These are phyloP conservation scores for Chrysoporthe puriensis DNA, from an alignment of 2,329 filamentous ascomycete species.

Conservation along the genomic window DNA sequence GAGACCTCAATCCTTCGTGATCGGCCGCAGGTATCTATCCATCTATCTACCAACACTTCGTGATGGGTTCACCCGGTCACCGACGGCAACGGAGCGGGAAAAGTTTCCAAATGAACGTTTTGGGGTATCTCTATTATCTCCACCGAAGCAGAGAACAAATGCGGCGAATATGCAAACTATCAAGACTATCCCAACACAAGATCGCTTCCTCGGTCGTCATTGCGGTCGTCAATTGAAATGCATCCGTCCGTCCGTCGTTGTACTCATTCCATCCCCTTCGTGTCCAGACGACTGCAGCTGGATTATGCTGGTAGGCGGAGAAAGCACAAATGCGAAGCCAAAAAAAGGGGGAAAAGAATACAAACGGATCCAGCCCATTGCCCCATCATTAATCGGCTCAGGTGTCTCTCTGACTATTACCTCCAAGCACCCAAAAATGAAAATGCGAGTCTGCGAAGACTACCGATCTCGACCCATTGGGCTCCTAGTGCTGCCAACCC, in stretches of 20 bases:
- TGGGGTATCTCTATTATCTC: constrained; percentile 28
- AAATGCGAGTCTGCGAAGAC: constrained; percentile 8
- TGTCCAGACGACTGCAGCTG: constrained; percentile 6
- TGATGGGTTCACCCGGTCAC: not conserved
- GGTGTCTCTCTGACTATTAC: not conserved
- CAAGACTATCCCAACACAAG: constrained; percentile 10
- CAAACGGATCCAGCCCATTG: constrained; percentile 21
- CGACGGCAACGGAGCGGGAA: not conserved
- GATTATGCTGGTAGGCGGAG: not conserved
- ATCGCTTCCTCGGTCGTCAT: constrained; percentile 8
- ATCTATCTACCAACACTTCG: too few species aligned
- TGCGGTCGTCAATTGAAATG: constrained; percentile 7
- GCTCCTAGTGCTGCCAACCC: constrained; percentile 19
- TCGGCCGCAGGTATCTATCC: too few species aligned
- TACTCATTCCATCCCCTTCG: not conserved
- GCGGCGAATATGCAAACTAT: constrained; percentile 8
- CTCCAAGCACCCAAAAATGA: not conserved
- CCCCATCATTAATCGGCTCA: constrained; percentile 15
- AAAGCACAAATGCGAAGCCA: not conserved
- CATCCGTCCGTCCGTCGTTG: constrained; percentile 9
- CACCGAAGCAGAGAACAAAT: constrained; percentile 15
- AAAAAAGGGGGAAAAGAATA: constrained; percentile 8
- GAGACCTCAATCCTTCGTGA: too few species aligned
- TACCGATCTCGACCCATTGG: constrained; percentile 9
- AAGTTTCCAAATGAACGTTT: constrained; percentile 9